Base-by-base conservation (phyloP, 139 green algal species). In the Chlorella sp. region DNA sequence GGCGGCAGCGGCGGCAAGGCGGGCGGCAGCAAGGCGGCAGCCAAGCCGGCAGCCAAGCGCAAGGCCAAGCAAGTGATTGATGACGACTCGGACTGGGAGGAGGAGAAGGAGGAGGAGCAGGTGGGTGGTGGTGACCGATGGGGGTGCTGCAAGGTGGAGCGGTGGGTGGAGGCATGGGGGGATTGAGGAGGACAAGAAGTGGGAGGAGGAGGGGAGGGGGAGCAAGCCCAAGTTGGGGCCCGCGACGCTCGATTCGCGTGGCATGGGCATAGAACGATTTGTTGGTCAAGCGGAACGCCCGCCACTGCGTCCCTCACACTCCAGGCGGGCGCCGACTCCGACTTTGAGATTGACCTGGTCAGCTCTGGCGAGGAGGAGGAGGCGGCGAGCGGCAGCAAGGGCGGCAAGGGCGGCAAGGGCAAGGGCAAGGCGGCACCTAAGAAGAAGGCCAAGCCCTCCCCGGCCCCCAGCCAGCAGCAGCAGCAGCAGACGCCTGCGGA, bases 271-370 rank as follows among this genome's bases (percentile, higher is more conserved):
- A n/a, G n/a, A n/a, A n/a, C n/a, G n/a, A n/a, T n/a, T n/a, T n/a
- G n/a, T n/a, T n/a, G 69, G 69, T 13, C 69, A 76, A 76, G 69
- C 38, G 34, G 20, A 48, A 51, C 14, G 40, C 38, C n/a, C n/a
- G n/a, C n/a, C n/a, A n/a, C n/a, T n/a, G n/a, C n/a, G n/a, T n/a
- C 73, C 32, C 22, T 30, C 2, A 3, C 51, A 8, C n/a, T n/a
- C 3, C 32, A 70, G 64, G 51, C 51, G 11, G 40, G 14, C 22
- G 26, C 40, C 26, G 82, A 86, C 20, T 81, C 44, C 2, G 70
- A 82, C 38, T 83, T 87, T 72, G 67, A 73, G 34, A 69, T 87
- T 1, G 32, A 87, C 38, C 68, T 87, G 24, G 24, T 40, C 22
- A 77, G 43, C 46, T 9, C 26, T 11, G 40, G 40, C 0, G 73